phyloP scores from a whole-genome alignment of 352 stramenopile species.

The Peronospora belbahrii region DNA sequence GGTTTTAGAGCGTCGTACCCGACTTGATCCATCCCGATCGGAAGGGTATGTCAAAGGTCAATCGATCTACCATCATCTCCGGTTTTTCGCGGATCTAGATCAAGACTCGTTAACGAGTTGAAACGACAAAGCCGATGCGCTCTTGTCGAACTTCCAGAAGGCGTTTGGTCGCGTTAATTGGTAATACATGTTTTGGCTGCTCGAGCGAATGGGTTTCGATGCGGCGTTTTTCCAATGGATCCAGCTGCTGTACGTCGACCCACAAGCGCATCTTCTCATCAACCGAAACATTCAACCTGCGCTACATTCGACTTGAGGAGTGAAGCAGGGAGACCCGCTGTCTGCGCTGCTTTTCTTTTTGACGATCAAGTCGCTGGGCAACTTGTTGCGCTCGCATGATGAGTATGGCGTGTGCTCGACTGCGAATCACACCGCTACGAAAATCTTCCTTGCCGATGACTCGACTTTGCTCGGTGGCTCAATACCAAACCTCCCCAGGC shows the following conservation, averaged over 20 bases:
- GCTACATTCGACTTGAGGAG: neutral
- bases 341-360: neutral
- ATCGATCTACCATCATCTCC: neutral
- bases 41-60: neutral
- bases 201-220: neutral
- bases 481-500: neutral
- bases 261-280: neutral
- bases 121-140: neutral
- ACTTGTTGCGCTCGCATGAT: neutral
- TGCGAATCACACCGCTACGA: neutral
- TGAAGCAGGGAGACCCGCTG: conserved; percentile 1
- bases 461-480: neutral
- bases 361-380: neutral
- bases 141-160: too few relatives aligned
- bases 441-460: conserved; percentile 4
- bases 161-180: neutral
- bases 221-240: neutral
- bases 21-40: neutral
- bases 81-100: too few relatives aligned
- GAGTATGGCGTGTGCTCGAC: neutral
- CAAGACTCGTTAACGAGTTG: neutral
- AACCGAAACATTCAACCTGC: neutral
- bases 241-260: neutral
- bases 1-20: neutral
- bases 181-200: neutral